These are phyloP conservation scores for Hebeloma cylindrosporum DNA, from an alignment of 768 basidiomycete genomes.

Conservation along the genomic window DNA sequence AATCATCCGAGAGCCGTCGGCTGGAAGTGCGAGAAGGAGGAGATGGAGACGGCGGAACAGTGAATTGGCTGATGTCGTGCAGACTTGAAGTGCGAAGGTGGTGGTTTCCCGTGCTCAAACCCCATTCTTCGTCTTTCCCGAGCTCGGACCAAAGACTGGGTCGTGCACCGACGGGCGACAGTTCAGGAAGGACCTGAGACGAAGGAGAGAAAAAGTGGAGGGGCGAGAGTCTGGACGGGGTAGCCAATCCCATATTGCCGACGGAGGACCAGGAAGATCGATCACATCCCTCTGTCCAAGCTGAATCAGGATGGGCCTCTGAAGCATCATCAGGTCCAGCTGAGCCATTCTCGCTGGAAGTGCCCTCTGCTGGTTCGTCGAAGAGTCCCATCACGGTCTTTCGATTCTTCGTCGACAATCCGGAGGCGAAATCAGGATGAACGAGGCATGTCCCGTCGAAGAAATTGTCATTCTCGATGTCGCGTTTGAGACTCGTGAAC, in stretches of 20 bases:
- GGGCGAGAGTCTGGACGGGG: slow-evolving; percentile 32
- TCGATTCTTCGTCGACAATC: slow-evolving; percentile 30
- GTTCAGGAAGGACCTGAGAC: slow-evolving; percentile 20
- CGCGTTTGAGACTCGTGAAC: slow-evolving; percentile 48
- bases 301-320: slow-evolving; percentile 33
- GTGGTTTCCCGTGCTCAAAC: slow-evolving; percentile 27
- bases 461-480: slow-evolving; percentile 36
- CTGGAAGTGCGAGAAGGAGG: slow-evolving; percentile 17
- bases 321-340: not conserved
- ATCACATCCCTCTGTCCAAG: slow-evolving; percentile 27
- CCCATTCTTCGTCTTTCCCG: slow-evolving; percentile 41
- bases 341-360: not conserved
- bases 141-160: slow-evolving; percentile 57
- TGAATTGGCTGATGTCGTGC: slow-evolving; percentile 48
- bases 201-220: slow-evolving; percentile 28
- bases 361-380: slow-evolving; percentile 29
- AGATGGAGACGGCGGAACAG: slow-evolving; percentile 42
- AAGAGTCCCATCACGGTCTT: slow-evolving; percentile 68
- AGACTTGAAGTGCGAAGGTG: slow-evolving; percentile 58
- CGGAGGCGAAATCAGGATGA: slow-evolving; percentile 12
- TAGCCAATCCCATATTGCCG: slow-evolving; percentile 2
- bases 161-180: slow-evolving; percentile 22
- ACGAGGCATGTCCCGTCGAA: slow-evolving; percentile 18
- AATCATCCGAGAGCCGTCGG: not conserved
- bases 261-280: slow-evolving; percentile 33